Conservation (phyloP, 345 rosid genomes). For the Hevea brasiliensis region DNA sequence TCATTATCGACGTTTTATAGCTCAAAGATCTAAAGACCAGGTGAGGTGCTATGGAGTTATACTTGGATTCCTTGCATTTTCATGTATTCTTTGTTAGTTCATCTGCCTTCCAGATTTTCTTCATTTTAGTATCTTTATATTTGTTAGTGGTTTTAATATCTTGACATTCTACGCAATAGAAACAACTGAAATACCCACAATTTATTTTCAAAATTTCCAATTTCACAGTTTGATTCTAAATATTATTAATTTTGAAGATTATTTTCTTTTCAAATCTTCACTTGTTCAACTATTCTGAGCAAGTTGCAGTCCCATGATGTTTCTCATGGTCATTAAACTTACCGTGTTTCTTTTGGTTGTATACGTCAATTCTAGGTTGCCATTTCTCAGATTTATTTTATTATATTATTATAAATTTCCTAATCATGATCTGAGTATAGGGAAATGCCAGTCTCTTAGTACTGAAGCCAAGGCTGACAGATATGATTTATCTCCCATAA, state of each 20-base stretch:
- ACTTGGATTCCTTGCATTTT: background rate
- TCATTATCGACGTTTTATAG: constrained; percentile 79
- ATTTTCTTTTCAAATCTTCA: background rate
- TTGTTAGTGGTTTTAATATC: background rate
- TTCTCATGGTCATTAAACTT: background rate
- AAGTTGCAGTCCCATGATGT: background rate
- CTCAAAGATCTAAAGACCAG: constrained; percentile 51
- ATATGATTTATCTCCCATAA: background rate
- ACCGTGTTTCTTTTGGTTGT: too few relatives aligned
- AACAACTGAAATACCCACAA: too few relatives aligned
- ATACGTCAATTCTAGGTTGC: background rate
- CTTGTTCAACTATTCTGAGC: background rate
- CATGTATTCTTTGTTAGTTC: background rate
- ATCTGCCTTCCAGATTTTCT: constrained; percentile 1
- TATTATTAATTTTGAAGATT: too few relatives aligned
- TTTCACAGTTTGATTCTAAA: background rate
- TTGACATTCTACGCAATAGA: background rate
- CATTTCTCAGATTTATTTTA: background rate
- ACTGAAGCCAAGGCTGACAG: background rate
- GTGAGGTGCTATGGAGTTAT: constrained; percentile 30
- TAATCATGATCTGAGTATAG: background rate
- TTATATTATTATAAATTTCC: background rate
- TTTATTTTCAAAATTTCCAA: background rate
- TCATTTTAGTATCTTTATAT: background rate
- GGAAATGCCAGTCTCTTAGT: background rate